These are phyloP conservation scores for Vinca major DNA, from an alignment of 305 asterid species.

Conservation along the genomic window DNA sequence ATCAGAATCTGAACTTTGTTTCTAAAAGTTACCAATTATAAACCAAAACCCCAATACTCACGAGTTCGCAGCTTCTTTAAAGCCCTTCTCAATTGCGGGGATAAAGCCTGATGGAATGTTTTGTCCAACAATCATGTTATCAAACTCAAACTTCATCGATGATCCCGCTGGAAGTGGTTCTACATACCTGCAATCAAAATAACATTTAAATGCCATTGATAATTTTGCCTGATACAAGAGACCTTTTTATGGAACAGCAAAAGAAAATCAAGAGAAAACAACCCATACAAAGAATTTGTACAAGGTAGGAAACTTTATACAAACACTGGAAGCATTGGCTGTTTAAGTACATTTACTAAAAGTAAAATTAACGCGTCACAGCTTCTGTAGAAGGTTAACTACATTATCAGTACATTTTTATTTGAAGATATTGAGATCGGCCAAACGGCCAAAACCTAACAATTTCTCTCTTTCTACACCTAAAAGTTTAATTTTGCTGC, in stretches of 20 bases:
- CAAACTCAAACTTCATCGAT: conserved; percentile 70
- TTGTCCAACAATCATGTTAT: conserved; percentile 81
- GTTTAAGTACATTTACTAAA: not conserved
- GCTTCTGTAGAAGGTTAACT: no score
- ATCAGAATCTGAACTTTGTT: not conserved
- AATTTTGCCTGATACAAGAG: not conserved
- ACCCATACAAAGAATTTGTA: not conserved
- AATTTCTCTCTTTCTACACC: not conserved
- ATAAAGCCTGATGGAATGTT: conserved; percentile 80
- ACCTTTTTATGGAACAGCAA: not conserved
- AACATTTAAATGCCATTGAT: conserved; percentile 6
- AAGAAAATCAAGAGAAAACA: not conserved
- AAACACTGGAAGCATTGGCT: not conserved
- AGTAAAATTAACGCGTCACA: not conserved
- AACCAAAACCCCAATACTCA: conserved; percentile 25
- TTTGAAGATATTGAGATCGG: no score
- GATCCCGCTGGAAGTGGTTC: conserved; percentile 88
- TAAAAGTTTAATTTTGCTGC: no score
- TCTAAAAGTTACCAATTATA: no score
- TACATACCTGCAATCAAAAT: conserved; percentile 47
- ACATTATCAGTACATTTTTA: no score
- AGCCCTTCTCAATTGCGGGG: conserved; percentile 95
- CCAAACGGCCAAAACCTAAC: no score
- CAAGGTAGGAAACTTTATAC: not conserved
- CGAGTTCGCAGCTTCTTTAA: conserved; percentile 98